phyloP scores from a whole-genome alignment of 768 basidiomycete genomes.

The Boletales sp. region DNA sequence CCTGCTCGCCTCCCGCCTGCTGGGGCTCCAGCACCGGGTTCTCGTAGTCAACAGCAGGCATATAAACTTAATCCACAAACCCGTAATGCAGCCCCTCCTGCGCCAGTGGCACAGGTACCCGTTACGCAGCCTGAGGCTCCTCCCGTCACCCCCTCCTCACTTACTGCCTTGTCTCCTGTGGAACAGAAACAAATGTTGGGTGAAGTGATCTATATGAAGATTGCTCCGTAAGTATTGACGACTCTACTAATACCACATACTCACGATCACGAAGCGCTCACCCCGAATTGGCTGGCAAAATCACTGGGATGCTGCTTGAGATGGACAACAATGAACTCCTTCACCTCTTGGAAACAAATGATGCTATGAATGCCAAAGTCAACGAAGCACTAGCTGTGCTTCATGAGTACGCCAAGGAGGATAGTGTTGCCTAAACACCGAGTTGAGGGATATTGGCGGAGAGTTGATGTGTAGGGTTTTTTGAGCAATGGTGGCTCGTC shows the following conservation, averaged over 20 bases:
- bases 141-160: slow-evolving; percentile 57
- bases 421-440: slow-evolving; percentile 5
- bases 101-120: slow-evolving; percentile 32
- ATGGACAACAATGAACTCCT: slow-evolving; percentile 96
- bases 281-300: slow-evolving; percentile 95
- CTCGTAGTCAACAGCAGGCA: slow-evolving; percentile 29
- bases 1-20: slow-evolving; percentile 42
- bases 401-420: slow-evolving; percentile 69
- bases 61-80: slow-evolving; percentile 35
- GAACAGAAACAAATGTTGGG: slow-evolving; percentile 99
- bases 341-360: slow-evolving; percentile 77
- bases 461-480: slow-evolving; percentile 17
- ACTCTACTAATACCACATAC: slow-evolving; percentile 1
- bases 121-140: slow-evolving; percentile 49
- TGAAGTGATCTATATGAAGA: slow-evolving; percentile 93
- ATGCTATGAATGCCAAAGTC: slow-evolving; percentile 87
- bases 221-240: slow-evolving; percentile 56
- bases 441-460: not conserved
- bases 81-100: slow-evolving; percentile 34
- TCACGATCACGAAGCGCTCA: slow-evolving; percentile 50
- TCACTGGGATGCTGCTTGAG: slow-evolving; percentile 98
- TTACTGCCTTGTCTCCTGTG: slow-evolving; percentile 56
- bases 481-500: slow-evolving; percentile 47
- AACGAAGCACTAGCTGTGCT: slow-evolving; percentile 87
- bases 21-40: slow-evolving; percentile 43